Base-by-base conservation (phyloP, 768 basidiomycete genomes). In the Amanita jacksonii region DNA sequence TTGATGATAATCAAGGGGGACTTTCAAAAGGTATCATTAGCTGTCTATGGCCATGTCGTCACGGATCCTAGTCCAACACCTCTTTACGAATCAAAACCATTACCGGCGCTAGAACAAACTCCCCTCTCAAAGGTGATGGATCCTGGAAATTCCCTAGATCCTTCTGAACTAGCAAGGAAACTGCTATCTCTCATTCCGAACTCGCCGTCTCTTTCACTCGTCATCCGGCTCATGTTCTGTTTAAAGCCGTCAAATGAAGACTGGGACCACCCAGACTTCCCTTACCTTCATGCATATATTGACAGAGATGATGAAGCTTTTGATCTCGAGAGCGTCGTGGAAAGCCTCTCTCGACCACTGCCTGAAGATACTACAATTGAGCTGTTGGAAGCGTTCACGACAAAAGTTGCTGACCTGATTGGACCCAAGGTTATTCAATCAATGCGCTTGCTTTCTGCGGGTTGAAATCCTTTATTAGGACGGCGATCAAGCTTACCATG, bases 1-100 rank as follows among this genome's bases (percentile, higher is more conserved):
- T 66, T 89, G 23, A 79, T 90, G 73, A 83, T 89, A 46, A 69
- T 90, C 49, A 81, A 79, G 54, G 87, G 86, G n/a, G 65, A 73
- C 27, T 88, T 86, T 57, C 63, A 74, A 38, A 66, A 64, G 46
- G 62, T 85, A 15, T 84, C 85, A 9, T 63, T 85, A 52, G 81
- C 82, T 30, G 66, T 79, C 24, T 76, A 76, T 51, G 73, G 73
- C 10, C 73, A 84, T 24, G 53, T 76, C 10, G 68, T 77, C 13
- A 61, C 70, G 9, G 79, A 82, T 25, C 45, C 58, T 2, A 51
- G 62, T 6, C 52, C 69, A 6, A 58, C 57, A 8, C 49, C 60
- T 2, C 54, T 59, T 9, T 76, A 76, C 55, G 62, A 70, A 46
- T 67, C 75, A 13, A 62, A 52, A 22, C 40, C 58, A 8, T 56